Percentiles rank a stretch among this genome's conserved stretches.
phyloP scores from a whole-genome alignment of 371 early-diverging fungal species.

The Fennellomyces sp. region DNA sequence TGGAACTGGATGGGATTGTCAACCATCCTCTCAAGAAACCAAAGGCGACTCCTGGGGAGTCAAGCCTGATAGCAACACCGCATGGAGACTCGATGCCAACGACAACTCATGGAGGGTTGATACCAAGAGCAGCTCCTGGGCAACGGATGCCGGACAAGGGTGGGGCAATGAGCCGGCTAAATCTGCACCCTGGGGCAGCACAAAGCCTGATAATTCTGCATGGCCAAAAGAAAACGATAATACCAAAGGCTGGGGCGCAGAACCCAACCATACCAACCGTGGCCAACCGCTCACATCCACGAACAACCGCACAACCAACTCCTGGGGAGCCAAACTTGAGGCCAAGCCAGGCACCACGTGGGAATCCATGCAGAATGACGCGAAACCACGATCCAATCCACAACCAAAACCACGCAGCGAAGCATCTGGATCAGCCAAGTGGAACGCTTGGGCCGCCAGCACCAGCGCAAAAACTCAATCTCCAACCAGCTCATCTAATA shows the following conservation, averaged over 20 bases:
- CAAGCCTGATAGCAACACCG: background rate
- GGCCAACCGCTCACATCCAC: too few relatives aligned
- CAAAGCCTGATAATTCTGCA: too few relatives aligned
- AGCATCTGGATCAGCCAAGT: background rate
- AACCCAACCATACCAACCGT: too few relatives aligned
- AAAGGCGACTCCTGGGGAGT: background rate
- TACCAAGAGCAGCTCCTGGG: too few relatives aligned
- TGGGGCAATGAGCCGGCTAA: background rate
- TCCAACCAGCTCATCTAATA: background rate
- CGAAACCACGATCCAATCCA: background rate
- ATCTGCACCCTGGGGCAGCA: background rate
- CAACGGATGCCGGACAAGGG: background rate
- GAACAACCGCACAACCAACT: background rate
- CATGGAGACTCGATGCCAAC: too few relatives aligned
- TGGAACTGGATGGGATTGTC: conserved; percentile 2
- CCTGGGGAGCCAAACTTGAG: background rate
- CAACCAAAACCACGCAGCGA: background rate
- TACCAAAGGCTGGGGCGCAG: background rate
- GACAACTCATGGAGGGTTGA: too few relatives aligned
- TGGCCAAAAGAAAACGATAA: too few relatives aligned
- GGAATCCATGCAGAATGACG: background rate
- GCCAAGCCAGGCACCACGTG: background rate
- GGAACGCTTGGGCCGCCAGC: background rate
- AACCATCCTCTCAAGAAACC: background rate
- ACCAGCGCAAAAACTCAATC: background rate